These are phyloP conservation scores for Papiliotrema flavescens DNA, from an alignment of 1,284 basidiomycete species.

Conservation along the genomic window DNA sequence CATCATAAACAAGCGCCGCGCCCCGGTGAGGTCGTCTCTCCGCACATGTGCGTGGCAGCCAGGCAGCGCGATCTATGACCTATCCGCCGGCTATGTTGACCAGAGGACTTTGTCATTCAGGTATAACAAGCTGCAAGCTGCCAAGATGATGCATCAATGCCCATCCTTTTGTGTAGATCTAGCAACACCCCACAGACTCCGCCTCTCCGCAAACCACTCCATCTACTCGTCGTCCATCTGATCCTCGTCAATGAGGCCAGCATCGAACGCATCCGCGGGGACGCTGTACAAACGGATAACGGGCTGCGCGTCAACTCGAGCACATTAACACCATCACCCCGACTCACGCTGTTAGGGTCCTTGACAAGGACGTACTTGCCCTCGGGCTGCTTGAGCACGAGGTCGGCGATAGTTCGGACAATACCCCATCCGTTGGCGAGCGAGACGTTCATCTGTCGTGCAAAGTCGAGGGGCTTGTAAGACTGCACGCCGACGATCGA, in stretches of 20 bases:
- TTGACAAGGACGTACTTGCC: slow-evolving; percentile 94
- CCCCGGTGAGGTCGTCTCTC: too few species aligned
- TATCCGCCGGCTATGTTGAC: too few species aligned
- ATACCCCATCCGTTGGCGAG: slow-evolving; percentile 98
- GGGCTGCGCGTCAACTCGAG: slow-evolving; percentile 57
- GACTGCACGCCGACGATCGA: slow-evolving; percentile 93
- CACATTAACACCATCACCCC: neutral
- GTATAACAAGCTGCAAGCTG: too few species aligned
- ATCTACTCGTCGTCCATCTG: slow-evolving; percentile 19
- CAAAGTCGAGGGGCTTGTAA: slow-evolving; percentile 91
- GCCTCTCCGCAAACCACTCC: neutral
- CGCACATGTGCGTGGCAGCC: too few species aligned
- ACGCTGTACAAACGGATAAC: slow-evolving; percentile 91
- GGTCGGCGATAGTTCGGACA: slow-evolving; percentile 85
- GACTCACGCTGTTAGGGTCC: slow-evolving; percentile 88
- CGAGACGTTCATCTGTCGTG: slow-evolving; percentile 91
- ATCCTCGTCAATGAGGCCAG: slow-evolving; percentile 81
- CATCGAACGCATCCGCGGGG: slow-evolving; percentile 77
- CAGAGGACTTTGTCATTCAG: too few species aligned
- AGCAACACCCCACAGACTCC: too few species aligned
- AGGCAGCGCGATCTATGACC: too few species aligned
- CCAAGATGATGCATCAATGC: neutral
- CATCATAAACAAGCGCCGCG: too few species aligned
- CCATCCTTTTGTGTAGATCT: neutral
- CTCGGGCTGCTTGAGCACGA: slow-evolving; percentile 91